These are phyloP conservation scores for Phytophthora hibernalis DNA, from an alignment of 352 stramenopile species.

Conservation along the genomic window DNA sequence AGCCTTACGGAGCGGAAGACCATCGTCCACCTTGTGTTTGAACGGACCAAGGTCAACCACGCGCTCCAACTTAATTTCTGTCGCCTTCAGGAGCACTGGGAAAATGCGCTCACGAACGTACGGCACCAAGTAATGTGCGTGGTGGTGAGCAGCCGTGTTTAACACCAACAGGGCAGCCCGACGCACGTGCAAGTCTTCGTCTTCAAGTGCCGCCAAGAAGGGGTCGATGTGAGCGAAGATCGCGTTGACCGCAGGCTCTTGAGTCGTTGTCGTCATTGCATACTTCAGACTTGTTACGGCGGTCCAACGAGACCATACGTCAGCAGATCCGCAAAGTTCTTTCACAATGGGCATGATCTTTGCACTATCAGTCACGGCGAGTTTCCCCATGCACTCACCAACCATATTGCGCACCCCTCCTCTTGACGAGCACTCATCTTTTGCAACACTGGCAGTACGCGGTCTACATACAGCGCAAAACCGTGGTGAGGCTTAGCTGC, in stretches of 20 bases:
- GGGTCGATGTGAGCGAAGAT: conserved; percentile 83
- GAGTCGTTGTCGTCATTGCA: conserved; percentile 54
- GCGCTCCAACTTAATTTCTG: conserved; percentile 95
- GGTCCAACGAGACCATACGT: conserved; percentile 87
- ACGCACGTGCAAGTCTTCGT: conserved; percentile 96
- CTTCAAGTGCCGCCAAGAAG: conserved; percentile 93
- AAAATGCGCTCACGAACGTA: conserved; percentile 91
- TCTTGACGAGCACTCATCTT: conserved; percentile 93
- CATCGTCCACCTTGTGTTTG: conserved; percentile 97
- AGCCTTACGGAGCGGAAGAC: conserved; percentile 87
- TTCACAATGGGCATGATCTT: conserved; percentile 92
- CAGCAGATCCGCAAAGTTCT: conserved; percentile 70
- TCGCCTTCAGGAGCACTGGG: conserved; percentile 90
- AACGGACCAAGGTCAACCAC: conserved; percentile 99
- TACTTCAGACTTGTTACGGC: conserved; percentile 95
- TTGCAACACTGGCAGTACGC: conserved; percentile 95
- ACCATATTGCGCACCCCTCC: conserved; percentile 98
- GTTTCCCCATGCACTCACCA: conserved; percentile 96
- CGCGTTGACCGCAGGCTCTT: conserved; percentile 44
- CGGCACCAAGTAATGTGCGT: conserved; percentile 80
- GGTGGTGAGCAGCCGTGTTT: conserved; percentile 96
- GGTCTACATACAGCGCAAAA: conserved; percentile 78
- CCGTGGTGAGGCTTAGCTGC: conserved; percentile 78
- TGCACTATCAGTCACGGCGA: conserved; percentile 91
- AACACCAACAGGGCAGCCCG: conserved; percentile 95